Base-by-base conservation (phyloP, 148 eudicot species). In the Persicaria tinctoria region DNA sequence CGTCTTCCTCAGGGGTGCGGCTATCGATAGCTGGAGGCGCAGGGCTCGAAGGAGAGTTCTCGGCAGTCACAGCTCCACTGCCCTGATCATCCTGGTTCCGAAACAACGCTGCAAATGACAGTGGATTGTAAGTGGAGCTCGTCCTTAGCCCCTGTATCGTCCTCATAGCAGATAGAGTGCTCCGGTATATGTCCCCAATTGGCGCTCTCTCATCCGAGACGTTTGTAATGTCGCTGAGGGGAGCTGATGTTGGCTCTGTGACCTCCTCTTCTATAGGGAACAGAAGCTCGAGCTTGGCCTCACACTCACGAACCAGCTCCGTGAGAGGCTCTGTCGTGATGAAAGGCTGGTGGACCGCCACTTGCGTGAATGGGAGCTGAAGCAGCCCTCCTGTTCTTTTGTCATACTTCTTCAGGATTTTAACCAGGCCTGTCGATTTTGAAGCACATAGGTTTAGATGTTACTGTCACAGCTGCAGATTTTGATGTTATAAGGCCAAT, bases 181-280 rank as follows among this genome's bases (percentile, higher is more conserved):
- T 89, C 74, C 87, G 77, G 78, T 86, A 87, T 77, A 92, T 80
- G 50, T 89, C 89, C 75, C 89, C 90, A 11, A 73, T 80, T 44
- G 86, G 74, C 8, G 86, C 64, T 57, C 82, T 45, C 51, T 83
- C 89, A 0, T 68, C 20, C 46, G 84, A 73, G 45, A 73, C 56
- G 59, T 84, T 88, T 49, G 84, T 75, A 46, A 49, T 55, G 78
- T 84, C 83, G 38, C 75, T 63, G 70, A 77, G 66, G 54, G 47
- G 75, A 51, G 77, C 70, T 3, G 78, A 62, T 47, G 85, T 63
- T 60, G 88, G 74, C 79, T 94, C 96, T 18, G 88, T 87, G 23
- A 94, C 96, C 85, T 94, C 98, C 74, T 86, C 96, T 83, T 90
- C 97, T 46, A 90, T 46, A 0, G 98, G 98, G 78, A 94, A 94